phyloP scores from a whole-genome alignment of 129 eudicot species.

The Ambrosia artemisiifolia region DNA sequence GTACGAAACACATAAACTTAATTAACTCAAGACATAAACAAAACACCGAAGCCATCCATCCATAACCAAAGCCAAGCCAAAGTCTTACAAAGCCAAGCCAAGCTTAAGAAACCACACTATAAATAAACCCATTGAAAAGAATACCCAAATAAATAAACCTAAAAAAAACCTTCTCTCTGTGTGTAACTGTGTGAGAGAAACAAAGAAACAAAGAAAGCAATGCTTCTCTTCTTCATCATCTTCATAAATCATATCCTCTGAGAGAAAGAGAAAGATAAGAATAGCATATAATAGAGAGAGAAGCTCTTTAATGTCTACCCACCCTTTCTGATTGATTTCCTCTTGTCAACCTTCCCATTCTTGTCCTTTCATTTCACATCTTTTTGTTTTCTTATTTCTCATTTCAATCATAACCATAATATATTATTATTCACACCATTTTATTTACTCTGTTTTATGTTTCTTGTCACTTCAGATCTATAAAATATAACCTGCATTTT shows the following conservation, averaged over 20 bases:
- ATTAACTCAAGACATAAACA: background rate
- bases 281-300: background rate
- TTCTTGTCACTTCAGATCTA: constrained; percentile 32
- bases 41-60: background rate
- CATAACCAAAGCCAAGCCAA: constrained; percentile 37
- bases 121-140: constrained; percentile 27
- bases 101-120: constrained; percentile 20
- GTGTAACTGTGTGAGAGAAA: constrained; percentile 12
- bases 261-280: background rate
- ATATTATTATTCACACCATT: constrained; percentile 16
- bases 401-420: constrained; percentile 17
- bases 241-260: constrained; percentile 9
- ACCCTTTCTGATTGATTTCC: constrained; percentile 54
- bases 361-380: no score
- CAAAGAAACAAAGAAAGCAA: no score
- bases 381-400: constrained; percentile 22
- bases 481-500: background rate
- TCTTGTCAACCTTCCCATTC: no score
- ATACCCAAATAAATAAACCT: constrained; percentile 33
- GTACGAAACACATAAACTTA: background rate
- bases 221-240: constrained; percentile 5
- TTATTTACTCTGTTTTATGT: constrained; percentile 13
- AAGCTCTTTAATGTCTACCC: constrained; percentile 56
- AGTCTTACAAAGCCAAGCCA: constrained; percentile 20
- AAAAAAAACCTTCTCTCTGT: constrained; percentile 3